These are phyloP conservation scores for Parasitella parasitica DNA, from an alignment of 371 early-diverging fungal species.

Conservation along the genomic window DNA sequence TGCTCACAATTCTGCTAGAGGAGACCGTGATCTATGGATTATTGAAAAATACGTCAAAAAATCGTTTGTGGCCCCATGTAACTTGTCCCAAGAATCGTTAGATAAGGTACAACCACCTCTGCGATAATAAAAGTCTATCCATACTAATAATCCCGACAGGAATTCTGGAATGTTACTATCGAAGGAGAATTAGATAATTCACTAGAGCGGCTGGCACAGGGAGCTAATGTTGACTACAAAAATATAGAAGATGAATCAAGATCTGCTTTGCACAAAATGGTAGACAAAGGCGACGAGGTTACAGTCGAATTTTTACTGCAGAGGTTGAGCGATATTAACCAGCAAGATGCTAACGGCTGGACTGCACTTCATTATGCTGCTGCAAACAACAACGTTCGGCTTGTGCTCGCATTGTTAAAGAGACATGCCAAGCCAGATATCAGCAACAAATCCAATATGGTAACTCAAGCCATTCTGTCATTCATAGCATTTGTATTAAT, in stretches of 20 bases:
- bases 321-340: slow-evolving; percentile 69
- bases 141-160: slow-evolving; percentile 17
- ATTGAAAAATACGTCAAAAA: slow-evolving; percentile 75
- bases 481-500: background rate
- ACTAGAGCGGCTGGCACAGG: slow-evolving; percentile 63
- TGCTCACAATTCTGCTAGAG: slow-evolving; percentile 37
- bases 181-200: slow-evolving; percentile 59
- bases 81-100: slow-evolving; percentile 25
- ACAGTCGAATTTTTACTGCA: slow-evolving; percentile 70
- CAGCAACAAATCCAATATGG: slow-evolving; percentile 56
- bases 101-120: slow-evolving; percentile 17
- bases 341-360: slow-evolving; percentile 63
- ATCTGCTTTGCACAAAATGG: slow-evolving; percentile 67
- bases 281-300: slow-evolving; percentile 55
- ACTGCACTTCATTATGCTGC: slow-evolving; percentile 81
- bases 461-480: slow-evolving; percentile 7
- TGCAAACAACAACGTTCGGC: slow-evolving; percentile 61
- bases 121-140: background rate
- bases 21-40: slow-evolving; percentile 70
- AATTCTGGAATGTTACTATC: slow-evolving; percentile 60
- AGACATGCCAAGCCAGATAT: slow-evolving; percentile 70
- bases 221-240: slow-evolving; percentile 74
- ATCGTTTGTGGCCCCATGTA: slow-evolving; percentile 48
- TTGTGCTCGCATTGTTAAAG: slow-evolving; percentile 66
- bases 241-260: slow-evolving; percentile 52